These are phyloP conservation scores for Talaromyces trachyspermus DNA, from an alignment of 495 filamentous ascomycete genomes.

Conservation along the genomic window DNA sequence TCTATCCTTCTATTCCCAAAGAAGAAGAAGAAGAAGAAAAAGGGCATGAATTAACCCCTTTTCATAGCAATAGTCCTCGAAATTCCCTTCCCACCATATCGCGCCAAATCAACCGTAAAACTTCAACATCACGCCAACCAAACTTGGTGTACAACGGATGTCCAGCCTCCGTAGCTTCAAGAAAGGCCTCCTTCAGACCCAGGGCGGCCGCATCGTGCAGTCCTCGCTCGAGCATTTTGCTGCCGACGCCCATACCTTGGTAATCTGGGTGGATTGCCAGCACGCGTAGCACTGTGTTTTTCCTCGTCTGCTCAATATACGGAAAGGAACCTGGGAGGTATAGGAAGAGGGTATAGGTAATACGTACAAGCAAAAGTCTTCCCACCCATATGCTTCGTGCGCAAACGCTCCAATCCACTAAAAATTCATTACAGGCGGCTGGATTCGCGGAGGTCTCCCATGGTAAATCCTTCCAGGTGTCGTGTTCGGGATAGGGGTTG, in stretches of 20 bases:
- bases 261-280: conserved; percentile 26
- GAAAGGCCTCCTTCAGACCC: conserved; percentile 17
- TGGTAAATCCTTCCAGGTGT: conserved; percentile 7
- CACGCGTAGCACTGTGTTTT: conserved; percentile 10
- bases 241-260: conserved; percentile 24
- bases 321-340: background rate
- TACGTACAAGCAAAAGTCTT: conserved; percentile 13
- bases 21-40: no score
- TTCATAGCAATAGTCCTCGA: conserved; percentile 23
- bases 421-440: conserved; percentile 8
- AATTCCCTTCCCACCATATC: conserved; percentile 18
- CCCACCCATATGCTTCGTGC: conserved; percentile 9
- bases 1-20: no score
- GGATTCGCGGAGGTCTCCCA: conserved; percentile 1
- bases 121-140: conserved; percentile 28
- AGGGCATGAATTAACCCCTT: no score
- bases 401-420: conserved; percentile 7
- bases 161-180: conserved; percentile 26
- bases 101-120: conserved; percentile 20
- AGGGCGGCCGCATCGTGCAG: conserved; percentile 20
- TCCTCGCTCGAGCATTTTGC: conserved; percentile 20
- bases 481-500: conserved; percentile 1
- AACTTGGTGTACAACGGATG: conserved; percentile 25
- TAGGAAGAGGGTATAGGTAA: no score
- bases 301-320: background rate